Base-by-base conservation (phyloP, 139 green algal genomes). In the Spirogloea muscicola region DNA sequence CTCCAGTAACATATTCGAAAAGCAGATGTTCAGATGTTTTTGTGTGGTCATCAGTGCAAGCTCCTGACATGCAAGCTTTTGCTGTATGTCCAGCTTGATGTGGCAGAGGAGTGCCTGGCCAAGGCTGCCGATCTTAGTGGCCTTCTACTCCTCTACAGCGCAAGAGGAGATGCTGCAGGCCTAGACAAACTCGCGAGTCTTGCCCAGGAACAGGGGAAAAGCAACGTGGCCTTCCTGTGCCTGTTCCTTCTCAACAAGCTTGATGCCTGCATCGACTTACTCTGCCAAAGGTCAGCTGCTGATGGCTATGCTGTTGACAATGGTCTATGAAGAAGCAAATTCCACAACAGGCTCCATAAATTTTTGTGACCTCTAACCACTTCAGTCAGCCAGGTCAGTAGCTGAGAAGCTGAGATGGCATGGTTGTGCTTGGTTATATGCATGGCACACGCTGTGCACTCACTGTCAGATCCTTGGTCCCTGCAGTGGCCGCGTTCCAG, bases 141-240 rank as follows among this genome's bases (percentile, higher is more conserved):
- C 1, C 79, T 95, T 76, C 86, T 99, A 76, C 88, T 99, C 77
- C 83, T 98, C 49, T 85, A 84, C 38, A 84, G 82, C n/a, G 52
- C 76, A 6, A 43, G 43, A 10, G 86, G 72, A 27, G 73, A 89
- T 61, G 49, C 63, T 0, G 40, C 70, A 1, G 77, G 63, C 2
- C 40, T 92, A 60, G 55, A 13, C 16, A n/a, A 77, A 21, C 76
- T 90, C 40, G 72, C 76, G 2, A 61, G 43, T 21, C 9, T 33
- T 18, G 72, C 86, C 16, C 57, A 74, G 65, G 74, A 58, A 2
- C 43, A 80, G 29, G 87, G 87, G 59, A 92, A 93, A 76, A 78
- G 85, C 71, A 97, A 97, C 66, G 88, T 97, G 40, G 89, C 89
- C 3, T 97, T 97, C 79, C 48, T 96, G 29, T 87, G 78, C 46